Conservation (phyloP, 2,329 filamentous ascomycete species). For the Grosmannia huntii region DNA sequence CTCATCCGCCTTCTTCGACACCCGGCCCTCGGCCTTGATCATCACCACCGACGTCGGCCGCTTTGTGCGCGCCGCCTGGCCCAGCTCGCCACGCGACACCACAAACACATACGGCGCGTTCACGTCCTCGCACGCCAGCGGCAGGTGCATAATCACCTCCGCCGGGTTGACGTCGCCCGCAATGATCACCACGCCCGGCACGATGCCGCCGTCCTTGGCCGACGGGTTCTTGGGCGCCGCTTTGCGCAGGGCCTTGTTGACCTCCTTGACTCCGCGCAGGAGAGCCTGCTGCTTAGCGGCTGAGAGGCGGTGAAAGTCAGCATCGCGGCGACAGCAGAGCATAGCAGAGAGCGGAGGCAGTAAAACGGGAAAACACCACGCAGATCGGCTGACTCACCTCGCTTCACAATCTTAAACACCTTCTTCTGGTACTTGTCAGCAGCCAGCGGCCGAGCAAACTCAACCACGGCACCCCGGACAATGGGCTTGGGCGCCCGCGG, state of each 20-base stretch:
- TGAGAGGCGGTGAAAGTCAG: constrained; percentile 25
- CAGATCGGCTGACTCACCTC: constrained; percentile 29
- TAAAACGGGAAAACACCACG: too few species aligned
- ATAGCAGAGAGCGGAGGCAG: not conserved
- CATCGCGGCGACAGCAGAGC: not conserved
- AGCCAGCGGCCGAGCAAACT: constrained; percentile 70
- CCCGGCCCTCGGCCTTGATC: constrained; percentile 33
- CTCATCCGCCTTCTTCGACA: constrained; percentile 27
- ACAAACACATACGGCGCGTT: constrained; percentile 96
- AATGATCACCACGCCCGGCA: constrained; percentile 73
- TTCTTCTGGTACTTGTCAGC: constrained; percentile 65
- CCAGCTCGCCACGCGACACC: constrained; percentile 80
- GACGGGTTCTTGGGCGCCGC: constrained; percentile 58
- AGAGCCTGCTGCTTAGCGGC: constrained; percentile 91
- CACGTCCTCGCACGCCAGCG: constrained; percentile 96
- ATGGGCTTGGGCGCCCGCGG: constrained; percentile 13
- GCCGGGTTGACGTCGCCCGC: constrained; percentile 96
- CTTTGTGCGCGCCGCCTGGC: constrained; percentile 89
- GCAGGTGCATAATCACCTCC: constrained; percentile 97
- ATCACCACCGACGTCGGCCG: constrained; percentile 93
- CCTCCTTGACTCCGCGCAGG: constrained; percentile 97
- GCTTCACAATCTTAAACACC: constrained; percentile 52
- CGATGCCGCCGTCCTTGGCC: constrained; percentile 25
- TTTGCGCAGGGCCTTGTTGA: constrained; percentile 96
- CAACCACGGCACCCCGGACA: constrained; percentile 46